Evolutionary conservation across 495 filamentous ascomycete species (phyloP).

Genomic region (Chaetomium fimeti): DNA sequence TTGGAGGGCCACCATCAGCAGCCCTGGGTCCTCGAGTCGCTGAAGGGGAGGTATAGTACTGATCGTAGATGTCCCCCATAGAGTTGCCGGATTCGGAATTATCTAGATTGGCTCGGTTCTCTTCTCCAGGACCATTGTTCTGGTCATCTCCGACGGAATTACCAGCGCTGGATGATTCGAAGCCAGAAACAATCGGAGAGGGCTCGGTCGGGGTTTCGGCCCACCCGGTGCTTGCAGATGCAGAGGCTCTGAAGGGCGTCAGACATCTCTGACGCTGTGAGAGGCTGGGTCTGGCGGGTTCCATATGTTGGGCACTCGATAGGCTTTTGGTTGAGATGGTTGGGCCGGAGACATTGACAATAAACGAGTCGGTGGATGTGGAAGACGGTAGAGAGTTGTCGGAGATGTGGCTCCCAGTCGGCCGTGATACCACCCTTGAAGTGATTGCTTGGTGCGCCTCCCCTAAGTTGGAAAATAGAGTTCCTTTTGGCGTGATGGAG

Average conservation of each 20-base stretch:
- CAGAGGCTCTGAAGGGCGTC: slow-evolving; percentile 12
- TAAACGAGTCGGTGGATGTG: slow-evolving; percentile 15
- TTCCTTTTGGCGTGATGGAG: slow-evolving; percentile 27
- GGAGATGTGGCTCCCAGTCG: slow-evolving; percentile 7
- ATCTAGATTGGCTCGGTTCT: not conserved
- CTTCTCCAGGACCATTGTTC: not conserved
- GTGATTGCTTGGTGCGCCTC: slow-evolving; percentile 35
- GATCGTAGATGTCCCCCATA: slow-evolving; percentile 34
- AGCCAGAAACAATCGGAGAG: not conserved
- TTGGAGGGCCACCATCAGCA: not conserved
- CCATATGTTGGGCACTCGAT: slow-evolving; percentile 16
- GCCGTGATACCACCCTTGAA: slow-evolving; percentile 18
- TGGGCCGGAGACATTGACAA: slow-evolving; percentile 11
- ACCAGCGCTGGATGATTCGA: not conserved
- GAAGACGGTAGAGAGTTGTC: slow-evolving; percentile 5
- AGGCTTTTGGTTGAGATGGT: slow-evolving; percentile 9
- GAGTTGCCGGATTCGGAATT: slow-evolving; percentile 31
- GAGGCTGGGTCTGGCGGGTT: slow-evolving; percentile 9
- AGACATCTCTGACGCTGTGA: slow-evolving; percentile 19
- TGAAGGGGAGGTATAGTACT: slow-evolving; percentile 29
- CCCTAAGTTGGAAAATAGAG: slow-evolving; percentile 29
- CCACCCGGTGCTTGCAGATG: not conserved
- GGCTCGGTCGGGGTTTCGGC: not conserved
- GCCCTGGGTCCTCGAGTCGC: not conserved
- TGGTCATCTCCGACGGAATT: not conserved